phyloP scores from a whole-genome alignment of 192 early-diverging fungal species.

The Gonapodya sp. region DNA sequence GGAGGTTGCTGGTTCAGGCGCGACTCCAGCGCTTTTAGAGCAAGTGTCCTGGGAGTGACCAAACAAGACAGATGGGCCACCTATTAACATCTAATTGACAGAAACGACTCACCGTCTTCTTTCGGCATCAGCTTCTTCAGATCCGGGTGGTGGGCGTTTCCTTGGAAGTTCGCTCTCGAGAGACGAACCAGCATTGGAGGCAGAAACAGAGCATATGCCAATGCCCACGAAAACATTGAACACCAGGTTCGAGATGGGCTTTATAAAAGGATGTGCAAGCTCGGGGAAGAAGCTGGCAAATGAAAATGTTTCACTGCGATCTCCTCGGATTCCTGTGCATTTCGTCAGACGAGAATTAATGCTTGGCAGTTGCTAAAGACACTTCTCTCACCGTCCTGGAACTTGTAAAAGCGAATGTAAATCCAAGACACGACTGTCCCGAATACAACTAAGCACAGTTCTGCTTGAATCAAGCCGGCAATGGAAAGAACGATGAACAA shows the following conservation, averaged over 20 bases:
- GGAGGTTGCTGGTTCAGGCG: constrained; percentile 26
- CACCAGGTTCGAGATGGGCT: constrained; percentile 48
- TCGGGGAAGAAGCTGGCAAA: constrained; percentile 88
- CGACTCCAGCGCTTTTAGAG: constrained; percentile 55
- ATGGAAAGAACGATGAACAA: constrained; percentile 31
- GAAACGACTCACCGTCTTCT: constrained; percentile 41
- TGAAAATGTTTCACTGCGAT: constrained; percentile 82
- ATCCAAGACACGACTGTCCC: constrained; percentile 70
- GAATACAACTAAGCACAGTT: constrained; percentile 59
- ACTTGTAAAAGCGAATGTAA: constrained; percentile 77
- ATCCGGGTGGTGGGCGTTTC: constrained; percentile 32
- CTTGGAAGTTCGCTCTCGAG: constrained; percentile 27
- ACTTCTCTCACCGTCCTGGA: constrained; percentile 43
- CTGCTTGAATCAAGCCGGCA: constrained; percentile 37
- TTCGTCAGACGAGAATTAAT: no score
- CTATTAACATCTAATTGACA: no score
- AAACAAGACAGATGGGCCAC: no score
- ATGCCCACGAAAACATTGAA: constrained; percentile 49
- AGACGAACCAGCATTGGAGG: constrained; percentile 25
- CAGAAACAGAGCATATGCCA: constrained; percentile 37
- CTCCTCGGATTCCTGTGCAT: constrained; percentile 47
- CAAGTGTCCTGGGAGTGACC: constrained; percentile 51
- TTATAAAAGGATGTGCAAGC: constrained; percentile 52
- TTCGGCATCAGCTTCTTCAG: constrained; percentile 53
- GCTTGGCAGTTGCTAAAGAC: not conserved